These are phyloP conservation scores for Berkeleyomyces basicola DNA, from an alignment of 2,329 filamentous ascomycete genomes.

Conservation along the genomic window DNA sequence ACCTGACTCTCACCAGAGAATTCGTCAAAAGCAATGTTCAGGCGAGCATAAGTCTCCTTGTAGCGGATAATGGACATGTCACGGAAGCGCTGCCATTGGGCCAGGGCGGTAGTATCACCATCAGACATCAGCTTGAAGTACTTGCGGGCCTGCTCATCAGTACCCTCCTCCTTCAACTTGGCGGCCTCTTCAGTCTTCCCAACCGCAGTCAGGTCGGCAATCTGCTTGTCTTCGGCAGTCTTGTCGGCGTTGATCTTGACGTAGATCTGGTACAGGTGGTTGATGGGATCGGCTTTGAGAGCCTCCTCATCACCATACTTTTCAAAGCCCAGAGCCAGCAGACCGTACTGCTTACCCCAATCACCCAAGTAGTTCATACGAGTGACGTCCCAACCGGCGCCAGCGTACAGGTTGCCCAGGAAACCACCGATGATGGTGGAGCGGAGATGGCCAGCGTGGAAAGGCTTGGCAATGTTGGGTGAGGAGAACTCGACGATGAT, in stretches of 20 bases:
- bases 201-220: slow-evolving; percentile 38
- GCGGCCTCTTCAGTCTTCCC: slow-evolving; percentile 20
- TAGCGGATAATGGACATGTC: slow-evolving; percentile 52
- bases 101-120: slow-evolving; percentile 41
- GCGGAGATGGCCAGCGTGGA: slow-evolving; percentile 62
- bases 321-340: slow-evolving; percentile 59
- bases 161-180: slow-evolving; percentile 34
- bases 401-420: slow-evolving; percentile 53
- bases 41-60: slow-evolving; percentile 48
- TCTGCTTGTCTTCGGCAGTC: slow-evolving; percentile 47
- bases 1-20: slow-evolving; percentile 66
- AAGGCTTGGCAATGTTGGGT: slow-evolving; percentile 75
- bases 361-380: slow-evolving; percentile 67
- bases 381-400: slow-evolving; percentile 54
- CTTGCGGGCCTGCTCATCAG: slow-evolving; percentile 58
- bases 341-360: slow-evolving; percentile 64
- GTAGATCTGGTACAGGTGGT: slow-evolving; percentile 69
- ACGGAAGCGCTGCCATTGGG: slow-evolving; percentile 48
- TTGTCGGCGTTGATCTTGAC: slow-evolving; percentile 59
- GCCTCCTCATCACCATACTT: slow-evolving; percentile 59
- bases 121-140: slow-evolving; percentile 61
- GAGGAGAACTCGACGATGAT: slow-evolving; percentile 70
- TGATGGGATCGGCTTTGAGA: slow-evolving; percentile 56
- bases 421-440: slow-evolving; percentile 70
- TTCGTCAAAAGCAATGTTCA: slow-evolving; percentile 56